Evolutionary conservation across 2,329 filamentous ascomycete genomes (phyloP).

Genomic region (Colletotrichum sp.): DNA sequence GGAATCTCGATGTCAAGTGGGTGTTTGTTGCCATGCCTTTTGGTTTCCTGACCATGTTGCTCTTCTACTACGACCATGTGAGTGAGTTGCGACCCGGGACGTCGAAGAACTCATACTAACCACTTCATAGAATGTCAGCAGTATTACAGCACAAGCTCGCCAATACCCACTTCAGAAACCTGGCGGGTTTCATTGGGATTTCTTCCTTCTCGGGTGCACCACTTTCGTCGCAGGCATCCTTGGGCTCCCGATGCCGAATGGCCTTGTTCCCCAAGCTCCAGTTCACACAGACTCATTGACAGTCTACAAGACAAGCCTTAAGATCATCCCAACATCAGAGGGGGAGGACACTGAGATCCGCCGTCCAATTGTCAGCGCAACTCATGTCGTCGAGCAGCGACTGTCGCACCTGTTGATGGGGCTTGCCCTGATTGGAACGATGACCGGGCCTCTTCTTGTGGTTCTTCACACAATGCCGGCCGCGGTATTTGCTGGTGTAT

Average conservation of each 20-base stretch:
- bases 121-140: constrained; percentile 49
- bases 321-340: constrained; percentile 45
- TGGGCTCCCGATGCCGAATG: constrained; percentile 62
- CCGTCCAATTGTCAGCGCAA: constrained; percentile 46
- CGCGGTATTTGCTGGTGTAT: constrained; percentile 59
- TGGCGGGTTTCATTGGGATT: constrained; percentile 66
- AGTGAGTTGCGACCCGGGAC: constrained; percentile 30
- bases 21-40: constrained; percentile 59
- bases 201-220: constrained; percentile 61
- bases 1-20: constrained; percentile 55
- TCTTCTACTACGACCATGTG: constrained; percentile 64
- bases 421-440: constrained; percentile 51
- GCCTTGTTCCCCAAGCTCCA: constrained; percentile 62
- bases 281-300: constrained; percentile 62
- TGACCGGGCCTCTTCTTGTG: constrained; percentile 39
- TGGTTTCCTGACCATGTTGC: constrained; percentile 55
- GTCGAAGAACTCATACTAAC: not conserved
- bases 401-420: constrained; percentile 61
- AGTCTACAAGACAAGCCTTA: constrained; percentile 42
- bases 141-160: constrained; percentile 59
- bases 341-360: constrained; percentile 44
- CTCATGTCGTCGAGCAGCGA: constrained; percentile 60
- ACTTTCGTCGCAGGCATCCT: constrained; percentile 61
- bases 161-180: constrained; percentile 62
- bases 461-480: constrained; percentile 60